phyloP scores from a whole-genome alignment of 495 filamentous ascomycete species.

The Poronia punctata region DNA sequence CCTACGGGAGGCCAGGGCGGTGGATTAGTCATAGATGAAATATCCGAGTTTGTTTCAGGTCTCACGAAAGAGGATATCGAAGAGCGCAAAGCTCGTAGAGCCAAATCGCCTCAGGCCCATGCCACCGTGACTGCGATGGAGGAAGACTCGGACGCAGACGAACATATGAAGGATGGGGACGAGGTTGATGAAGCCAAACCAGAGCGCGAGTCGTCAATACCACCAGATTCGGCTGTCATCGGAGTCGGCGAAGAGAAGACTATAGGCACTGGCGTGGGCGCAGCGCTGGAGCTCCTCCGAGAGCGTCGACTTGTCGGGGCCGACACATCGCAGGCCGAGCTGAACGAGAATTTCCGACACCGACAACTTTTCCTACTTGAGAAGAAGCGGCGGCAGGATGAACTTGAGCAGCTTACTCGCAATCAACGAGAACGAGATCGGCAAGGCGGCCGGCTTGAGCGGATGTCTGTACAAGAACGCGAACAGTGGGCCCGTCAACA shows the following conservation, averaged over 20 bases:
- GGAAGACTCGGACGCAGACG: constrained; percentile 45
- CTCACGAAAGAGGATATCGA: constrained; percentile 64
- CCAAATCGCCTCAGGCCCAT: constrained; percentile 23
- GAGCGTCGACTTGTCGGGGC: constrained; percentile 75
- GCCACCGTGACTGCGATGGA: constrained; percentile 40
- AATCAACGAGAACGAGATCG: constrained; percentile 82
- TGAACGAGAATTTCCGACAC: constrained; percentile 64
- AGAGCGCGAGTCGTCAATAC: constrained; percentile 42
- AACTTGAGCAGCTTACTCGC: constrained; percentile 72
- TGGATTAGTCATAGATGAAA: constrained; percentile 88
- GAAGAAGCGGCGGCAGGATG: constrained; percentile 63
- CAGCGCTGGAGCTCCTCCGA: constrained; percentile 71
- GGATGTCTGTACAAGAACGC: constrained; percentile 82
- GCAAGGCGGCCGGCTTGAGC: constrained; percentile 68
- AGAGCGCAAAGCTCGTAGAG: constrained; percentile 48
- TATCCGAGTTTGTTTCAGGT: constrained; percentile 87
- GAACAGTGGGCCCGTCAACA: constrained; percentile 81
- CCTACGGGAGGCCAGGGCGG: constrained; percentile 51
- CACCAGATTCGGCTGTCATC: constrained; percentile 54
- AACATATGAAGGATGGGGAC: constrained; percentile 30
- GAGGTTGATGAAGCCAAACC: constrained; percentile 50
- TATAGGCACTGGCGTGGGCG: constrained; percentile 69
- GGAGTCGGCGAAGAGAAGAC: constrained; percentile 82
- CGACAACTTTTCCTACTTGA: constrained; percentile 76
- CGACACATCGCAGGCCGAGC: constrained; percentile 49